These are phyloP conservation scores for Mrakia frigida DNA, from an alignment of 768 basidiomycete species.

Conservation along the genomic window DNA sequence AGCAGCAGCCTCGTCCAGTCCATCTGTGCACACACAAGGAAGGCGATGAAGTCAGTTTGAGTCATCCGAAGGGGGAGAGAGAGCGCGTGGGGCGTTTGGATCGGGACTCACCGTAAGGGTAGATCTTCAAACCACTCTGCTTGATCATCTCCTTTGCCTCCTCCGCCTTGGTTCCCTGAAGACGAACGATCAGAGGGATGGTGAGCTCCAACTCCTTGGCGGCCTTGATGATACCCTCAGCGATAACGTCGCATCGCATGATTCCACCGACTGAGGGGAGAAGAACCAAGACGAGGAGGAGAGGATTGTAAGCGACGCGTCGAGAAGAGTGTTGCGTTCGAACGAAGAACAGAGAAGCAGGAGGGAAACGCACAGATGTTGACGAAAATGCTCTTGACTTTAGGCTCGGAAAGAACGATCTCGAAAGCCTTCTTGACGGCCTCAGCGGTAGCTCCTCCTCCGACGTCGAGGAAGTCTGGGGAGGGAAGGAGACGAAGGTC, in stretches of 20 bases:
- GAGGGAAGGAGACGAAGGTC: neutral
- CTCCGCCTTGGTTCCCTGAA: slow-evolving; percentile 60
- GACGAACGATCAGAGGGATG: slow-evolving; percentile 84
- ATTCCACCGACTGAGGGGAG: slow-evolving; percentile 57
- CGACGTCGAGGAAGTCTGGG: slow-evolving; percentile 85
- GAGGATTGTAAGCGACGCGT: neutral
- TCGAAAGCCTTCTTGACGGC: slow-evolving; percentile 99
- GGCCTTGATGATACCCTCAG: slow-evolving; percentile 87
- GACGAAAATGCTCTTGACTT: slow-evolving; percentile 97
- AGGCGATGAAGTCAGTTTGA: neutral
- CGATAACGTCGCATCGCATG: slow-evolving; percentile 88
- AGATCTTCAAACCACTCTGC: slow-evolving; percentile 86
- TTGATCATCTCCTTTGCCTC: slow-evolving; percentile 61
- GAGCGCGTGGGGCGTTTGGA: too few species aligned
- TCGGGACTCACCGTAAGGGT: slow-evolving; percentile 56
- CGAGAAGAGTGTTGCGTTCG: neutral
- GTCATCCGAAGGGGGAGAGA: neutral
- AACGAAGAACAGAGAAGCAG: neutral
- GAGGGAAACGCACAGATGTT: slow-evolving; percentile 66
- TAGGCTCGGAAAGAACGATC: slow-evolving; percentile 79
- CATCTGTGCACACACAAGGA: slow-evolving; percentile 50
- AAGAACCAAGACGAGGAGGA: neutral
- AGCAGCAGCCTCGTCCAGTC: slow-evolving; percentile 80
- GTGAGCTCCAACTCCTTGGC: slow-evolving; percentile 80
- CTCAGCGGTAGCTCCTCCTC: slow-evolving; percentile 97